A percentile compares a stretch with the other conserved stretches of the same genome.
These are phyloP conservation scores for Boeremia exigua DNA, from an alignment of 2,329 filamentous ascomycete species.

Conservation along the genomic window DNA sequence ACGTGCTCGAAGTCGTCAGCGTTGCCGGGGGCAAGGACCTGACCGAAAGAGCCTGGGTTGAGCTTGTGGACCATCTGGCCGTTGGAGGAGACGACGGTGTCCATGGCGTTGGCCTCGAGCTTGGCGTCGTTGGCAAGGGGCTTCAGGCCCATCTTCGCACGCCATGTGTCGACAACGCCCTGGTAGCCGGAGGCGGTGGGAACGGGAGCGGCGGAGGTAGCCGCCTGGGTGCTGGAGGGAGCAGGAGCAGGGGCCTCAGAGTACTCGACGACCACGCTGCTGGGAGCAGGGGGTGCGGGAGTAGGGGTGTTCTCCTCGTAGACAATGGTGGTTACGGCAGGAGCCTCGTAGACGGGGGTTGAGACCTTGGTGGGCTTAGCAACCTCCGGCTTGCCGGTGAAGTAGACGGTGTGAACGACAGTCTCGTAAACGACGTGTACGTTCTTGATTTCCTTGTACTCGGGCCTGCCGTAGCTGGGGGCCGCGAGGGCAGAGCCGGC, in stretches of 20 bases:
- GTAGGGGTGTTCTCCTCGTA: slow-evolving; percentile 14
- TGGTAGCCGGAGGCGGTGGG: slow-evolving; percentile 32
- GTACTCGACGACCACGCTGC: slow-evolving; percentile 1
- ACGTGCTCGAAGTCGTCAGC: slow-evolving; percentile 34
- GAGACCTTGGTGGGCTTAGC: slow-evolving; percentile 14
- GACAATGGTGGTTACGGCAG: slow-evolving; percentile 11
- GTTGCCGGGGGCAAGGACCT: slow-evolving; percentile 39
- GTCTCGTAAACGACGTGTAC: slow-evolving; percentile 37
- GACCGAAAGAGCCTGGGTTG: slow-evolving; percentile 35
- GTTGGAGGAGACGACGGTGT: slow-evolving; percentile 31
- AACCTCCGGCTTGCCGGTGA: slow-evolving; percentile 21
- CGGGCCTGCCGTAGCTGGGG: slow-evolving; percentile 18
- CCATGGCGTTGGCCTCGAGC: slow-evolving; percentile 36
- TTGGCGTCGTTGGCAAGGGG: slow-evolving; percentile 22
- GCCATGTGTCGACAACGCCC: slow-evolving; percentile 36
- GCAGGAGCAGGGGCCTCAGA: slow-evolving; percentile 15
- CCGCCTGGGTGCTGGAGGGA: slow-evolving; percentile 15
- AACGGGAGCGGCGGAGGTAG: slow-evolving; percentile 17
- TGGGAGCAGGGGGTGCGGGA: slow-evolving; percentile 1
- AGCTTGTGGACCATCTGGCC: slow-evolving; percentile 44
- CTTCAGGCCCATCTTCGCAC: slow-evolving; percentile 35
- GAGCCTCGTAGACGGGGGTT: slow-evolving; percentile 16
- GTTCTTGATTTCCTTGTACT: slow-evolving; percentile 25
- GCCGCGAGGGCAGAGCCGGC: slow-evolving; percentile 37
- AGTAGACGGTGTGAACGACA: slow-evolving; percentile 34